Evolutionary conservation across 352 stramenopile species (phyloP).

Genomic region (Globisporangium canariense): DNA sequence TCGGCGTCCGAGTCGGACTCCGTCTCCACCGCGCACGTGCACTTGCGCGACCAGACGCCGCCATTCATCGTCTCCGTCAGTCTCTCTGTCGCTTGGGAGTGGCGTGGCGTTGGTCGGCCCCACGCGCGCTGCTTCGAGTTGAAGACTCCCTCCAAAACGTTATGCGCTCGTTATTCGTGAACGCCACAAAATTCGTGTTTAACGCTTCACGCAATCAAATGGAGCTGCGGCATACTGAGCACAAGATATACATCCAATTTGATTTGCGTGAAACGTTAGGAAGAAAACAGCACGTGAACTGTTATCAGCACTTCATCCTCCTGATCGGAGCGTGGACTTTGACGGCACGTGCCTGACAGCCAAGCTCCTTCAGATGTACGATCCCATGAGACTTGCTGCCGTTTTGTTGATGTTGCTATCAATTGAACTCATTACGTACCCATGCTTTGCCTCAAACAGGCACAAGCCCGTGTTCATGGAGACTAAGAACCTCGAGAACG

Average conservation of each 20-base stretch:
- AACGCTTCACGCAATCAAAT: no score
- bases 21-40: slow-evolving; percentile 67
- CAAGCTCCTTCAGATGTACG: slow-evolving; percentile 88
- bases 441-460: slow-evolving; percentile 19
- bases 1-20: slow-evolving; percentile 65
- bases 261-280: no score
- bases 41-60: slow-evolving; percentile 39
- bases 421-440: no score
- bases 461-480: slow-evolving; percentile 94
- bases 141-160: no score
- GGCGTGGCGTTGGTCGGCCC: not conserved
- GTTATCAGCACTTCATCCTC: no score
- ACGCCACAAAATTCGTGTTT: no score
- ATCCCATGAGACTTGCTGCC: not conserved
- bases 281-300: no score
- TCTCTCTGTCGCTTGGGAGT: not conserved
- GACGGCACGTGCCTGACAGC: slow-evolving; percentile 97
- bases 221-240: no score
- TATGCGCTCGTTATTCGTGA: no score
- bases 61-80: not conserved
- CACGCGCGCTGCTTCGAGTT: not conserved
- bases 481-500: slow-evolving; percentile 88
- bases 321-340: slow-evolving; percentile 88
- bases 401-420: no score
- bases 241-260: no score